These are phyloP conservation scores for Emmonsiellopsis sp. DNA, from an alignment of 2,329 filamentous ascomycete species.

Conservation along the genomic window DNA sequence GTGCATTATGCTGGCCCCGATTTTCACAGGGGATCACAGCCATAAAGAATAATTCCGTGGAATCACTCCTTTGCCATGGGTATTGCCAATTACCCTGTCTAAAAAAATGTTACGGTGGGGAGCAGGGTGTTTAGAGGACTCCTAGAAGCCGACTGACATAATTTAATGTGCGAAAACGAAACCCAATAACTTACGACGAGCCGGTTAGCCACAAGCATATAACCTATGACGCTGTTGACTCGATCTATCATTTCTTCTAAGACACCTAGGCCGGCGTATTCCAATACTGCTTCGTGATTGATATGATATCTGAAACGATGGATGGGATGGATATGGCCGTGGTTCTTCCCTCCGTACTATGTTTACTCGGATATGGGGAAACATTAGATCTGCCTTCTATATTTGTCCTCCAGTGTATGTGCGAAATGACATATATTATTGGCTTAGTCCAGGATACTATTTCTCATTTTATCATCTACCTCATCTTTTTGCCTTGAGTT, in stretches of 20 bases:
- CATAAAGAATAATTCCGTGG: constrained; percentile 75
- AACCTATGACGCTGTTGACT: not conserved
- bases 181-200: not conserved
- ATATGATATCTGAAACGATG: constrained; percentile 65
- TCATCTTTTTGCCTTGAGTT: constrained; percentile 36
- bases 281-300: constrained; percentile 76
- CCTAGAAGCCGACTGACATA: constrained; percentile 75
- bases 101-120: constrained; percentile 60
- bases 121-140: constrained; percentile 61
- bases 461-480: constrained; percentile 20
- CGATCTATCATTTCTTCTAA: constrained; percentile 21
- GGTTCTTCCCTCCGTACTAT: constrained; percentile 61
- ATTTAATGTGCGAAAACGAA: constrained; percentile 58
- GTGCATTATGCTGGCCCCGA: constrained; percentile 63
- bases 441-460: not conserved
- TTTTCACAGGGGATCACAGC: constrained; percentile 62
- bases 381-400: constrained; percentile 14
- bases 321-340: constrained; percentile 64
- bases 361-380: constrained; percentile 78
- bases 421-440: not conserved
- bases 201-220: not conserved
- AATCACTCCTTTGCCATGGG: constrained; percentile 62
- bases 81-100: constrained; percentile 65
- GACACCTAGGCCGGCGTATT: constrained; percentile 75
- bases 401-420: not conserved